Conservation (phyloP, 148 eudicot species). For the Rhododendron henanense region DNA sequence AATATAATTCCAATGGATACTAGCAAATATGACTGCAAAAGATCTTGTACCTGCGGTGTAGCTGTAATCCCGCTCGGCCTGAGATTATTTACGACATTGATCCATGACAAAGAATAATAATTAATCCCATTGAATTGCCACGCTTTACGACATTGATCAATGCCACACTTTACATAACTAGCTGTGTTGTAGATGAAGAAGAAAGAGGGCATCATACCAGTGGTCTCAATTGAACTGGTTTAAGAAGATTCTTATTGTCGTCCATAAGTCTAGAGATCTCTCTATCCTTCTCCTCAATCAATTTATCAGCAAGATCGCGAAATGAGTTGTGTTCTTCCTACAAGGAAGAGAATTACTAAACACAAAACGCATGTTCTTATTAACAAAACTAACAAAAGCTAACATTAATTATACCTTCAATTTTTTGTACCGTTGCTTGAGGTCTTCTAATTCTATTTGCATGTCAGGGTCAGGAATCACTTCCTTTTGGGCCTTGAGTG, state of each 20-base stretch:
- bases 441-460: constrained; percentile 59
- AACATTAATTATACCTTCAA: constrained; percentile 47
- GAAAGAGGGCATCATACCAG: constrained; percentile 29
- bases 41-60: constrained; percentile 35
- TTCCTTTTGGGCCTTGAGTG: constrained; percentile 57
- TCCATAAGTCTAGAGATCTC: constrained; percentile 80
- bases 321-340: constrained; percentile 94
- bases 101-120: constrained; percentile 10
- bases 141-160: neutral
- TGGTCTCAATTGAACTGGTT: constrained; percentile 44
- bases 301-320: constrained; percentile 93
- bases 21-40: neutral
- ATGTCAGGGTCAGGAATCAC: constrained; percentile 40
- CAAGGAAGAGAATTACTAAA: constrained; percentile 19
- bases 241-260: constrained; percentile 67
- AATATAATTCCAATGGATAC: neutral
- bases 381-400: constrained; percentile 14
- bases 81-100: constrained; percentile 7
- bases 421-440: constrained; percentile 48
- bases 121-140: neutral
- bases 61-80: constrained; percentile 35
- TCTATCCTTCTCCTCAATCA: constrained; percentile 91
- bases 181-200: constrained; percentile 1
- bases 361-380: neutral
- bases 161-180: neutral